These are phyloP conservation scores for Microdochium bolleyi DNA, from an alignment of 2,329 filamentous ascomycete genomes.

Conservation along the genomic window DNA sequence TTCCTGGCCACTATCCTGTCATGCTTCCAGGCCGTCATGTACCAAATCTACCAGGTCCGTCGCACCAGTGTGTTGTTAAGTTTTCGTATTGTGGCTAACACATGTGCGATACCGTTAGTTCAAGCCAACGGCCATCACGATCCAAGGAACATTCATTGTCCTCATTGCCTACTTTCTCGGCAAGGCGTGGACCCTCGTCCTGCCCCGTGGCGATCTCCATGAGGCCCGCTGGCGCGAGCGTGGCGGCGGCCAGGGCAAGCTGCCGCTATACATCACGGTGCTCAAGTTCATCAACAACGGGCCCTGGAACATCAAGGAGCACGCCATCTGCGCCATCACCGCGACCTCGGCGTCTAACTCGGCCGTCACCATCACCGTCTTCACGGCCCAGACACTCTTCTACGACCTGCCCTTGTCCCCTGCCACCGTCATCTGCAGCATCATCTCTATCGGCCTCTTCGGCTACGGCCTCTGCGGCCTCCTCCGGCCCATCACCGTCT, in stretches of 20 bases:
- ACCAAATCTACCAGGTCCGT: conserved; percentile 42
- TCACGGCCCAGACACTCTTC: conserved; percentile 41
- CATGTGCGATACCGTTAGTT: too few species aligned
- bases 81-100: too few species aligned
- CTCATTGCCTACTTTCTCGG: conserved; percentile 49
- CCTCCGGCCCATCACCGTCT: conserved; percentile 45
- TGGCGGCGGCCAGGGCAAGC: conserved; percentile 26
- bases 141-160: conserved; percentile 47
- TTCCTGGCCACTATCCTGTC: conserved; percentile 39
- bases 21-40: conserved; percentile 46
- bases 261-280: conserved; percentile 30
- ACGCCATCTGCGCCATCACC: conserved; percentile 44
- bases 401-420: conserved; percentile 37
- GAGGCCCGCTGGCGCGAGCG: conserved; percentile 36
- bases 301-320: conserved; percentile 47
- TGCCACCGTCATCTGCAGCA: conserved; percentile 36
- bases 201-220: conserved; percentile 43
- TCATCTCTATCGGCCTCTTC: conserved; percentile 46
- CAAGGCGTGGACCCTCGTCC: conserved; percentile 33
- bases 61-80: too few species aligned
- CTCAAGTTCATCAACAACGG: conserved; percentile 40
- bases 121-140: conserved; percentile 39
- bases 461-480: conserved; percentile 46
- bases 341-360: conserved; percentile 45
- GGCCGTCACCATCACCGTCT: conserved; percentile 29